Base-by-base conservation (phyloP, 768 basidiomycete genomes). In the Mycena floridula region DNA sequence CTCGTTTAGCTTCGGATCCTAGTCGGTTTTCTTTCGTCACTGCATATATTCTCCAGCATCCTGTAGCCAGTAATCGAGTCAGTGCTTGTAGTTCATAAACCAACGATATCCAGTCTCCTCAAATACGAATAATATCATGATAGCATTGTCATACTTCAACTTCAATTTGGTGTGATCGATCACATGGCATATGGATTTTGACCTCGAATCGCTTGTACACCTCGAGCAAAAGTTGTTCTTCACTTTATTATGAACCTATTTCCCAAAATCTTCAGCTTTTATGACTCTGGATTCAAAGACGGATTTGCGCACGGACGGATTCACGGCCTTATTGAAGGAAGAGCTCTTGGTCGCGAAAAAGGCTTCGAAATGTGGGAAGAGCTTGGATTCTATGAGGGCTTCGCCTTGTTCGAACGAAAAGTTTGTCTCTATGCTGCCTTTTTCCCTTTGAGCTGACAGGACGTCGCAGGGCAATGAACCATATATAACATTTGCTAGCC, bases 281-380 rank as follows among this genome's bases (percentile, higher is more conserved):
- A 85, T 60, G 74, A 84, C 43, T 58, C 70, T 3, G 94, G 94
- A 8, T 86, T 85, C 58, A 53, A 72, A 48, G 82, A 85, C 43
- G 93, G 94, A 1, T 77, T 75, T 57, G 81, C 72, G 0, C 95
- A 96, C 60, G 95, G 95, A 1, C 75, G 81, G 28, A 77, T 93
- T 6, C 93, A 95, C 53, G 93, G 94, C 2, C 63, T 89, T 22
- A 89, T 91, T 49, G 91, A 98, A 60, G 94, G 94, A 8, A 73
- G 91, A 9, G 84, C 86, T 0, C 72, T 96, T 13, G 94, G 93
- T 2, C 74, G 82, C 44, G 85, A 91, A 53, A 92, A 95, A 54
- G 89, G 87, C 0, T 96, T 83, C 60, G 92, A 94, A 63, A 81
- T 96, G 64, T 96, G 93, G 92, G 93, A 96, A 61, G 95, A 98